Conservation (phyloP, 2,329 filamentous ascomycete species). For the Fusarium heterosporum region DNA sequence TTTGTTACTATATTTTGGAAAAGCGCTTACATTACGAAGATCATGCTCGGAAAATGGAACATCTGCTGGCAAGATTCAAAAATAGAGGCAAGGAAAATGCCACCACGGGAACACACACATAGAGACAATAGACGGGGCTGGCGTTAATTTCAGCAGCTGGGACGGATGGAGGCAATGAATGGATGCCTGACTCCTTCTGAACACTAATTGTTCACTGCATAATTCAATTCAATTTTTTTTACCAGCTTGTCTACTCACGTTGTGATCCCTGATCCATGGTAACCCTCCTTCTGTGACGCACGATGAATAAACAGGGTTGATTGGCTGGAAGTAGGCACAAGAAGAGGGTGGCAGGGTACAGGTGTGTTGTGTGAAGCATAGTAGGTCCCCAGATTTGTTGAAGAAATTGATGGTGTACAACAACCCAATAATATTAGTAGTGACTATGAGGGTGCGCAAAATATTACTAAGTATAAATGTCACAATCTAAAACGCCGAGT, state of each 20-base stretch:
- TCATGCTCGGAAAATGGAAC: slow-evolving; percentile 25
- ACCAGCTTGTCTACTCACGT: slow-evolving; percentile 1
- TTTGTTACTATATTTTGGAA: slow-evolving; percentile 16
- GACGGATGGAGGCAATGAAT: slow-evolving; percentile 23
- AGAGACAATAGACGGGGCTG: slow-evolving; percentile 45
- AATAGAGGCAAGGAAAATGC: slow-evolving; percentile 26
- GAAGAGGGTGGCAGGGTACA: neutral
- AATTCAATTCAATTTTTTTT: slow-evolving; percentile 13
- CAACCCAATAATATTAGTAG: neutral
- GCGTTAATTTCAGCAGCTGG: slow-evolving; percentile 38
- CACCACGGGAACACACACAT: slow-evolving; percentile 15
- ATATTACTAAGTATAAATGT: neutral
- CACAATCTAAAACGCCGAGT: neutral
- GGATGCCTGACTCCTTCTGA: slow-evolving; percentile 12
- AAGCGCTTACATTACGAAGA: slow-evolving; percentile 27
- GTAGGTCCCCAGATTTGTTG: neutral
- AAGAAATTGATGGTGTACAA: neutral
- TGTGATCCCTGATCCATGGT: slow-evolving; percentile 7
- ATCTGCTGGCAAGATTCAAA: slow-evolving; percentile 34
- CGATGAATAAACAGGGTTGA: neutral
- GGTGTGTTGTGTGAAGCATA: slow-evolving; percentile 4
- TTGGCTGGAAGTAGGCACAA: neutral
- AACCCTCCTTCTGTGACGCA: slow-evolving; percentile 8
- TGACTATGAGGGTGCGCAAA: too few species aligned
- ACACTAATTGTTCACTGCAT: slow-evolving; percentile 29